Base-by-base conservation (phyloP, 345 rosid species). In the Mallotus nudiflorus region DNA sequence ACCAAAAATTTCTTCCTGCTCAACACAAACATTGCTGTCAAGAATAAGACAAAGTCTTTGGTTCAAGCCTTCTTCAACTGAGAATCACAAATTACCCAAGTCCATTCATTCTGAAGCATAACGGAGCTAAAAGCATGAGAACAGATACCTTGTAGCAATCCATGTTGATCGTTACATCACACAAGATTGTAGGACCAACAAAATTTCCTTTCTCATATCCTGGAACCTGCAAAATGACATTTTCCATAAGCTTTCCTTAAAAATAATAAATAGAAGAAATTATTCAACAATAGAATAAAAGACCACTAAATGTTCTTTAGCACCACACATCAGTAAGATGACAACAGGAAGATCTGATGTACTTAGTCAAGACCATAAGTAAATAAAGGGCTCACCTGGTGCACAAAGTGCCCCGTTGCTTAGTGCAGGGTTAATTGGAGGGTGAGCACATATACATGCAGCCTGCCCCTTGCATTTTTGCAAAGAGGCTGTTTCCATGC, bases 1-100 rank as follows among this genome's bases (percentile, higher is more conserved):
- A 13, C 85, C 83, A 74, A 79, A 82, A 62, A 77, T 77, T 61
- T 82, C 85, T 74, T 82, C 85, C 85, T 82, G 85, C 79, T 67
- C 78, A 78, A 78, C 72, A 75, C 52, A 80, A 77, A 75, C 60
- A 69, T 54, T 46, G 75, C 42, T 56, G 77, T 77, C 80, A 82
- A 67, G 74, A 65, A 69, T 56, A 78, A 45, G 70, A 40, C 51
- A 72, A 67, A 67, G 39, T 69, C 78, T 57, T 65, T 78, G 44
- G 63, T 70, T 80, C 74, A 74, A 67, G 25, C 71, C 65, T 75
- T 71, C 72, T 73, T 62, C 67, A 66, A 73, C 74, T 62, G 68
- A 70, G 73, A 70, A 74, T 73, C 73, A 77, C 33, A 55, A 70
- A 70, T 58, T 69, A 25, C 14, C 66, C 58, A 44, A 67, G 40